Evolutionary conservation across 352 stramenopile species (phyloP), one percentile per base, ranked within the genome.

Genomic region (Globisporangium camurandrum): DNA sequence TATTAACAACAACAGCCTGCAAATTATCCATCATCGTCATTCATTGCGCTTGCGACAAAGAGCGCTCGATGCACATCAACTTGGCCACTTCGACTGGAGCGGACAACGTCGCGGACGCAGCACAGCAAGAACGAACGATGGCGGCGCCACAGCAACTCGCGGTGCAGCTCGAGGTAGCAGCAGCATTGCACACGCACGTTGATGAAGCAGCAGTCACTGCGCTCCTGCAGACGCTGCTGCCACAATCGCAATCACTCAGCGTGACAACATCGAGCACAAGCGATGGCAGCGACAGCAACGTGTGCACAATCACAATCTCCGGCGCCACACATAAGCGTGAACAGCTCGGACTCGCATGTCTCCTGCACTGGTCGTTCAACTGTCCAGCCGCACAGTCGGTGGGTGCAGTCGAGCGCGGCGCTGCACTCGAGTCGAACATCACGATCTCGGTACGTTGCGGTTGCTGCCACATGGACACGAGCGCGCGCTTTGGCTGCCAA

Each of bases 301-400:
- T 19, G 19, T 19, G 23, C 17, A 14, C 20, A 30, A 37, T 26
- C 27, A 57, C 43, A 23, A 39, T 81, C 33, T 54, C 43, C 17
- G 65, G 63, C 20, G 62, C 75, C 42, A 36, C 43, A 3, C 51
- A 66, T 57, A 64, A 58, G n/a, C 66, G 61, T 7, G 62, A 78
- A 43, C 73, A 85, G 33, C 49, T 85, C 23, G 73, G 66, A 12
- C 54, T 79, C 47, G 67, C 73, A 30, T 81, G 71, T 49, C 51
- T 76, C 49, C 47, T 81, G 55, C 60, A 83, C 44, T 85, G 73
- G 71, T 22, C 60, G 36, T 49, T 84, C 39, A 62, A 62, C 23
- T 50, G 59, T 34, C 26, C 45, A 38, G 16, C 36, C n/a, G 10
- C 36, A 17, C 1, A 20, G 37, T 27, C 26, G 3, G 16, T 17